phyloP scores from a whole-genome alignment of 441 rosid species.

The Erodium chrysanthum region DNA sequence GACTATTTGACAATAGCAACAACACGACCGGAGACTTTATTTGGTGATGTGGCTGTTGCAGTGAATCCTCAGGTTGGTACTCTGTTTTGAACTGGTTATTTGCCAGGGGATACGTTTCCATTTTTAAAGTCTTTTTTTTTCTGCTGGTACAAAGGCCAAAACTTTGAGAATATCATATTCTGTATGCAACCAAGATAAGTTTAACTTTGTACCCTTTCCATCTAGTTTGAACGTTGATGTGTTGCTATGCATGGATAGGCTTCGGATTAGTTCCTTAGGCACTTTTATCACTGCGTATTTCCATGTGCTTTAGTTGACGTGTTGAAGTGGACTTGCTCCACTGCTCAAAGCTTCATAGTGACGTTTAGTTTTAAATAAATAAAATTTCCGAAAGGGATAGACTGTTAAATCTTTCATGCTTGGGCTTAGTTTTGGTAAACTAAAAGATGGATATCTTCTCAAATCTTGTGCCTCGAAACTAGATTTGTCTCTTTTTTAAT shows the following conservation, averaged over 20 bases:
- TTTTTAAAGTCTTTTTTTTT: not conserved
- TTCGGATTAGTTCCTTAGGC: not conserved
- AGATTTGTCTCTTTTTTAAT: not conserved
- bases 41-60: conserved; percentile 93
- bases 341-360: conserved; percentile 6
- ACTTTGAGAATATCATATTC: not conserved
- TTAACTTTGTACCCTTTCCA: conserved; percentile 1
- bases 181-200: conserved; percentile 1
- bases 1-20: conserved; percentile 89
- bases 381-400: not conserved
- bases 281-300: not conserved
- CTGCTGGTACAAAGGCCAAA: conserved; percentile 1
- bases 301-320: not conserved
- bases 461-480: not conserved
- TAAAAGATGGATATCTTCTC: not conserved
- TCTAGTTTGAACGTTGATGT: not conserved
- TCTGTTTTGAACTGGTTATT: conserved; percentile 10
- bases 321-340: not conserved
- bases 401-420: conserved; percentile 2
- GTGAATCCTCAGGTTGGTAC: conserved; percentile 73
- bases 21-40: conserved; percentile 93
- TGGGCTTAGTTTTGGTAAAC: not conserved
- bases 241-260: not conserved
- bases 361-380: not conserved
- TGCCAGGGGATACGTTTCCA: conserved; percentile 4